Evolutionary conservation across 441 rosid species (phyloP).

Genomic region (Lepidium campestre): DNA sequence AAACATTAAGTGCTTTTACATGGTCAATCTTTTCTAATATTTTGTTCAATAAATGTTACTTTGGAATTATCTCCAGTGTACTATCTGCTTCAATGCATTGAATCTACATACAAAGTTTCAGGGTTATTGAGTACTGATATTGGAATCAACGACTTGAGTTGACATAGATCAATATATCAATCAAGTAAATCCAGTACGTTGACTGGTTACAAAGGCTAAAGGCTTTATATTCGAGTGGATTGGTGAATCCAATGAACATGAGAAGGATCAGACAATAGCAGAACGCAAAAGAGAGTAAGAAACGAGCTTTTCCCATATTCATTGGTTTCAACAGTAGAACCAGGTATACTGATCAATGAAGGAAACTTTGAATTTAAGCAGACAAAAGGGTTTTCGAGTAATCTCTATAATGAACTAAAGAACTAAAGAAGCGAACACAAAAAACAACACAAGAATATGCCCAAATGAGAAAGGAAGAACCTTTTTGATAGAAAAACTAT

Average conservation of each 20-base stretch:
- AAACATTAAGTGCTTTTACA: slow-evolving; percentile 61
- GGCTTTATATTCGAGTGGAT: background rate
- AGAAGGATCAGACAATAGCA: background rate
- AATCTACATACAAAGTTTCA: background rate
- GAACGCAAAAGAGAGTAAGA: background rate
- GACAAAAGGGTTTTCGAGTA: background rate
- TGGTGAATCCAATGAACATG: background rate
- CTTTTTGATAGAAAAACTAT: background rate
- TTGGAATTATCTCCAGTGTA: background rate
- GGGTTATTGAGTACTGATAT: background rate
- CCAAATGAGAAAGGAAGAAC: background rate
- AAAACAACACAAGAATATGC: background rate
- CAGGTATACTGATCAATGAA: background rate
- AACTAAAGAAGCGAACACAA: background rate
- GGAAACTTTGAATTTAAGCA: background rate
- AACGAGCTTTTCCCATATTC: background rate
- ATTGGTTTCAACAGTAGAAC: background rate
- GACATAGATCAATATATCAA: slow-evolving; percentile 1
- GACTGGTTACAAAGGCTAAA: background rate
- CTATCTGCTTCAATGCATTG: background rate
- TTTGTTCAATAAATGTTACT: slow-evolving; percentile 12
- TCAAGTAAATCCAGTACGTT: background rate
- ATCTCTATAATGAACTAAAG: background rate
- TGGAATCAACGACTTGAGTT: background rate
- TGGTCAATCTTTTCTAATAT: slow-evolving; percentile 32